Percentiles rank a stretch among this genome's conserved stretches.
Conservation (phyloP, 2,329 filamentous ascomycete species). For the Colletotrichum camelliae region DNA sequence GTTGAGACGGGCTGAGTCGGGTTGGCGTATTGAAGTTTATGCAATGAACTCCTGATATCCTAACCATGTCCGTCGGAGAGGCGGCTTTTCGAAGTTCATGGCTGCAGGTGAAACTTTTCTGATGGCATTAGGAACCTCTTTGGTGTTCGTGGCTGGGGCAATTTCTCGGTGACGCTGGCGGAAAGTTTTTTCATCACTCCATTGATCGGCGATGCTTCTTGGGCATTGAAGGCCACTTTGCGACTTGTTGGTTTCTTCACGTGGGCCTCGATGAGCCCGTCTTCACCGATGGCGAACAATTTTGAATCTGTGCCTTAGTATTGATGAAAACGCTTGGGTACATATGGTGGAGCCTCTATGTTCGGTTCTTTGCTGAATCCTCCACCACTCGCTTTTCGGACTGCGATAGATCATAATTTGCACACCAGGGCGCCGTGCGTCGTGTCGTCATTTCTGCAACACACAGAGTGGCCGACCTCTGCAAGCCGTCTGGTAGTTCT, state of each 20-base stretch:
- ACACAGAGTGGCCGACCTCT: background rate
- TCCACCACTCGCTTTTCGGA: background rate
- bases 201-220: background rate
- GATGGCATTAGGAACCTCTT: background rate
- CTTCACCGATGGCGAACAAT: background rate
- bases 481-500: background rate
- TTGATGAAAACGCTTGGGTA: conserved; percentile 16
- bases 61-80: background rate
- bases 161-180: background rate
- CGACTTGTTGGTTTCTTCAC: background rate
- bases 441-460: background rate
- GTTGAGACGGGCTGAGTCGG: background rate
- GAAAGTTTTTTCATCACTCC: background rate
- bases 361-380: background rate
- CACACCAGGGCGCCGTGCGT: background rate
- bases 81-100: background rate
- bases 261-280: background rate
- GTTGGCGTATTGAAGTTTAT: conserved; percentile 1
- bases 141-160: background rate
- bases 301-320: background rate
- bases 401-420: background rate
- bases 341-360: conserved; percentile 4
- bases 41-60: background rate
- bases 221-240: background rate
- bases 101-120: background rate